Percentiles rank a stretch among this genome's conserved stretches.
phyloP scores from a whole-genome alignment of 495 filamentous ascomycete genomes.

The Hypoxylon fragiforme region DNA sequence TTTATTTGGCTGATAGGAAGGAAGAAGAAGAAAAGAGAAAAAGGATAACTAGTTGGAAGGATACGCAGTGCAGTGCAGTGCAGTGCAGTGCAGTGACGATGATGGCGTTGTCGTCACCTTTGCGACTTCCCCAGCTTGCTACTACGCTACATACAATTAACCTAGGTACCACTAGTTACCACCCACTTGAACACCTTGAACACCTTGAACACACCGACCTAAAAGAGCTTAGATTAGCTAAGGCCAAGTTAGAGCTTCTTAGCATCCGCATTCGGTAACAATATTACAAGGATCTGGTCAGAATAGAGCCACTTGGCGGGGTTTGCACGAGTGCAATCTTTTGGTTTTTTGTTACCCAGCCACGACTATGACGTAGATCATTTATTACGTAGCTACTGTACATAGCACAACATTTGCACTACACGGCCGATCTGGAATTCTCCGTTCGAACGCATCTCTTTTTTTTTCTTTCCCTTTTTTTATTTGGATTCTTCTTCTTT shows the following conservation, averaged over 20 bases:
- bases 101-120: constrained; percentile 35
- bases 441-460: too few relatives aligned
- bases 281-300: constrained; percentile 4
- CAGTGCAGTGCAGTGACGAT: constrained; percentile 13
- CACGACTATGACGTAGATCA: too few relatives aligned
- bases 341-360: too few relatives aligned
- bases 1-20: background rate
- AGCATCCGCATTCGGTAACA: constrained; percentile 29
- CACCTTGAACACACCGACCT: background rate
- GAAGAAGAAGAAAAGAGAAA: constrained; percentile 1
- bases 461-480: too few relatives aligned
- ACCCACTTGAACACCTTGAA: background rate
- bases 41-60: constrained; percentile 7
- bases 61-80: background rate
- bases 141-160: background rate
- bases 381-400: too few relatives aligned
- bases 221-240: constrained; percentile 24
- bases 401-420: too few relatives aligned
- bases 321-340: too few relatives aligned
- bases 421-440: too few relatives aligned
- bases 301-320: too few relatives aligned
- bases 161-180: too few relatives aligned
- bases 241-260: too few relatives aligned
- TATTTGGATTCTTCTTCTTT: too few relatives aligned
- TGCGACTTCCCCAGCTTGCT: constrained; percentile 19